Evolutionary conservation across 169 alveolate genomes (phyloP).

Genomic region (Fabrea salina): DNA sequence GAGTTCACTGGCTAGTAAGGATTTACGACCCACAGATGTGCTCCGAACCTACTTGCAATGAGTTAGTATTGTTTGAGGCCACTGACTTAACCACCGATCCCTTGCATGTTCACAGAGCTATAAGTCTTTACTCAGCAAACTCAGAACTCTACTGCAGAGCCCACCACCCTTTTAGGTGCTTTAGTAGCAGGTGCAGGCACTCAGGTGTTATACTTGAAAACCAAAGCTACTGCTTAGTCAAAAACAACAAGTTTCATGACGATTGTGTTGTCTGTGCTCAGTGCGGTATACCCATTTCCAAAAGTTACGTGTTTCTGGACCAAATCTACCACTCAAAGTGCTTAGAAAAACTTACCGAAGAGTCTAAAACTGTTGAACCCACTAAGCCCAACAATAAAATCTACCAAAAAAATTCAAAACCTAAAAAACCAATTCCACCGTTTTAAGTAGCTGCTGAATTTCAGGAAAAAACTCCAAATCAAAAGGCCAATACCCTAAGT

Average conservation of each 20-base stretch:
- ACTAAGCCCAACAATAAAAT: no score
- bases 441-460: no score
- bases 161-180: constrained; percentile 20
- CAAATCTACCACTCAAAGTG: no score
- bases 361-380: no score
- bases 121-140: not conserved
- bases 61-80: not conserved
- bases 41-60: not conserved
- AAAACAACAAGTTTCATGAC: not conserved
- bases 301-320: not conserved
- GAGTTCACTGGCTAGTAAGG: not conserved
- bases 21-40: not conserved
- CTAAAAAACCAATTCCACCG: no score
- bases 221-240: not conserved
- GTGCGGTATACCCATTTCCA: not conserved
- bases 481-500: no score
- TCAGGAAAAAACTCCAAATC: no score
- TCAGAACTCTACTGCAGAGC: not conserved
- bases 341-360: no score
- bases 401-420: no score
- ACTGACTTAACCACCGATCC: not conserved
- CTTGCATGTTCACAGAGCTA: not conserved
- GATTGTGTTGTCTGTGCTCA: not conserved
- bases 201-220: not conserved
- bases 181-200: not conserved